A percentile compares a stretch with the other conserved stretches of the same genome.
Evolutionary conservation across 2,329 filamentous ascomycete genomes (phyloP).

Genomic region (Dactylellina cionopaga): DNA sequence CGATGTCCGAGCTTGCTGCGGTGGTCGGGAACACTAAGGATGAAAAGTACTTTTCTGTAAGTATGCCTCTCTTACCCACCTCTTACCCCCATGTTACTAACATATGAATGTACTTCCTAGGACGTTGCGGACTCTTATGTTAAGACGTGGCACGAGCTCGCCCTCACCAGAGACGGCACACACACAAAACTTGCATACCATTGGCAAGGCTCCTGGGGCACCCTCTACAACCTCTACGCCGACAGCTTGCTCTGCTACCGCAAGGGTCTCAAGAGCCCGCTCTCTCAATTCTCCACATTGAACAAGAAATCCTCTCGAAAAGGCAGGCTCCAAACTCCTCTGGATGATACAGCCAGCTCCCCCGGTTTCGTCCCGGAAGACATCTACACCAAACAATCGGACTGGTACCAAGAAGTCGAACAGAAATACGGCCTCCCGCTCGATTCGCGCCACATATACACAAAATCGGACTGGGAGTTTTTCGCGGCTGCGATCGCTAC

Average conservation of each 20-base stretch:
- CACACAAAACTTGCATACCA: slow-evolving; percentile 84
- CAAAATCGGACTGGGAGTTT: slow-evolving; percentile 92
- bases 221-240: slow-evolving; percentile 84
- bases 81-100: background rate
- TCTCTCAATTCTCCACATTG: slow-evolving; percentile 49
- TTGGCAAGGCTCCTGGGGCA: slow-evolving; percentile 83
- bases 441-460: slow-evolving; percentile 82
- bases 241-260: slow-evolving; percentile 86
- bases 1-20: slow-evolving; percentile 76
- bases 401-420: slow-evolving; percentile 81
- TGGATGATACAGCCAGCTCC: background rate
- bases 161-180: slow-evolving; percentile 73
- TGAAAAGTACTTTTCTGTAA: slow-evolving; percentile 64
- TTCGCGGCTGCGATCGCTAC: slow-evolving; percentile 83
- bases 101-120: slow-evolving; percentile 55
- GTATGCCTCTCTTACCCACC: slow-evolving; percentile 59
- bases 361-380: slow-evolving; percentile 72
- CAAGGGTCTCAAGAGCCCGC: slow-evolving; percentile 51
- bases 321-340: background rate
- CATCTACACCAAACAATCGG: slow-evolving; percentile 80
- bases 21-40: slow-evolving; percentile 70
- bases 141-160: slow-evolving; percentile 75
- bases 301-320: slow-evolving; percentile 51
- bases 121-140: slow-evolving; percentile 75
- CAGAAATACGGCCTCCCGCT: slow-evolving; percentile 85